phyloP scores from a whole-genome alignment of 257 asterid species.

The Fraxinus quadrangulata region DNA sequence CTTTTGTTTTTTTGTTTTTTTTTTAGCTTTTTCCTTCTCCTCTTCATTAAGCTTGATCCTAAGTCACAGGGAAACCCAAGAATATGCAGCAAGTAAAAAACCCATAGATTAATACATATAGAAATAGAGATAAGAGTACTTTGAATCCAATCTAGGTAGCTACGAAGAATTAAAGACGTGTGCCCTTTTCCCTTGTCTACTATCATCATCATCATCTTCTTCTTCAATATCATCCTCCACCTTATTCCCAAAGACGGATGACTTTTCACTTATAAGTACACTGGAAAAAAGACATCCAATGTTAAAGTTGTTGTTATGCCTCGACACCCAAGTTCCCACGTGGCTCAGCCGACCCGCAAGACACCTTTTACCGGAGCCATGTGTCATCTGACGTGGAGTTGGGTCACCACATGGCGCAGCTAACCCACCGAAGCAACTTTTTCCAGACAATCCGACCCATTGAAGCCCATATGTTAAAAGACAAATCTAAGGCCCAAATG shows the following conservation, averaged over 20 bases:
- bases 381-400: too few relatives aligned
- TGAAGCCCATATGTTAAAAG: too few relatives aligned
- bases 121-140: slow-evolving; percentile 43
- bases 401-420: too few relatives aligned
- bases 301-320: not conserved
- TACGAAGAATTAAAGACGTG: slow-evolving; percentile 42
- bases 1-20: slow-evolving; percentile 29
- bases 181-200: slow-evolving; percentile 6
- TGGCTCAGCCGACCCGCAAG: too few relatives aligned
- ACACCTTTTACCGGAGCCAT: too few relatives aligned
- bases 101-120: not conserved
- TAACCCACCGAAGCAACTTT: too few relatives aligned
- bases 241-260: slow-evolving; percentile 51
- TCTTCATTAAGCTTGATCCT: slow-evolving; percentile 37
- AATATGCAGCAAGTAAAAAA: not conserved
- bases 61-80: slow-evolving; percentile 1
- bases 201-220: slow-evolving; percentile 52
- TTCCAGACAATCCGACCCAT: too few relatives aligned
- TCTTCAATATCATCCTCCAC: slow-evolving; percentile 47
- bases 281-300: slow-evolving; percentile 35
- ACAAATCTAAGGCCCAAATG: too few relatives aligned
- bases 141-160: slow-evolving; percentile 50
- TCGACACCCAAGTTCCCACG: too few relatives aligned
- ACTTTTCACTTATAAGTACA: slow-evolving; percentile 62
- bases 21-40: slow-evolving; percentile 44